Percentiles rank a stretch among this genome's conserved stretches.
phyloP scores from a whole-genome alignment of 805 yeast species.

The Wickerhamiella lipophila region DNA sequence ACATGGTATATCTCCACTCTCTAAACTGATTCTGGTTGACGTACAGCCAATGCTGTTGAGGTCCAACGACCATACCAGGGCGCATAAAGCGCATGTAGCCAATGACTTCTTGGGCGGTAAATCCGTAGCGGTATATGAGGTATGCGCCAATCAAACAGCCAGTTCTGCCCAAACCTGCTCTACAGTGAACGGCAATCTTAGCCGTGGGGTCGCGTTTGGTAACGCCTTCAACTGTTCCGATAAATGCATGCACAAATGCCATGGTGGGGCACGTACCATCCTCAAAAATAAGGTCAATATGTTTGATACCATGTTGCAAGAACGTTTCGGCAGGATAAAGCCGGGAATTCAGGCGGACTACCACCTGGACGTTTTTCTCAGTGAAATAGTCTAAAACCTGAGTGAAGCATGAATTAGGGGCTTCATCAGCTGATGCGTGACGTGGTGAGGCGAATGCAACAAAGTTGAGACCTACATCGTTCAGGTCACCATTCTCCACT shows the following conservation, averaged over 20 bases:
- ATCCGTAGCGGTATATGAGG: conserved; percentile 88
- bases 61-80: conserved; percentile 99
- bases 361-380: conserved; percentile 65
- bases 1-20: conserved; percentile 92
- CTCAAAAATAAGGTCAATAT: conserved; percentile 90
- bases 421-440: conserved; percentile 21
- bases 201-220: conserved; percentile 58
- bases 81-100: conserved; percentile 92
- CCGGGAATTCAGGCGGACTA: conserved; percentile 85
- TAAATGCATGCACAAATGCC: conserved; percentile 81
- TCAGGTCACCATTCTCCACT: conserved; percentile 95
- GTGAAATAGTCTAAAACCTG: conserved; percentile 71
- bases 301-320: conserved; percentile 70
- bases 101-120: conserved; percentile 93
- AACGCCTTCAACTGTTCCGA: conserved; percentile 89
- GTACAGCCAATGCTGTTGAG: conserved; percentile 98
- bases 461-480: conserved; percentile 80
- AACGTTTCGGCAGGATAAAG: conserved; percentile 78
- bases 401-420: conserved; percentile 23
- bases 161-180: conserved; percentile 95
- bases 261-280: conserved; percentile 97
- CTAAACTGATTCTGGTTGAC: conserved; percentile 91
- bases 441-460: conserved; percentile 97
- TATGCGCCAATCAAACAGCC: conserved; percentile 98
- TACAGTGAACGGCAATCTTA: conserved; percentile 96